These are phyloP conservation scores for Coniosporium apollinis DNA, from an alignment of 495 filamentous ascomycete species.

Conservation along the genomic window DNA sequence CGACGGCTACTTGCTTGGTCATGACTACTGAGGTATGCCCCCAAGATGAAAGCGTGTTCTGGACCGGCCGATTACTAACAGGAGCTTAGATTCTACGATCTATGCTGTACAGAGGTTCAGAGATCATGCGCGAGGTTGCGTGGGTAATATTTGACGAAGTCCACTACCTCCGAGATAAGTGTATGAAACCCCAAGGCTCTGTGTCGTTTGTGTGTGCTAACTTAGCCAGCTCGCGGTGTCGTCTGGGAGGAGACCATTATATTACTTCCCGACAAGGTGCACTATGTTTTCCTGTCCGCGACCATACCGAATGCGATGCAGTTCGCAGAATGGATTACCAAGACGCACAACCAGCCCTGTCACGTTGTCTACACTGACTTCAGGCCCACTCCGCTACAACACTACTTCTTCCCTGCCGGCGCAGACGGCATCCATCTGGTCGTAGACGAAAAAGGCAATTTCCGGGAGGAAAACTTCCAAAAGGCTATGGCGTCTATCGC, in stretches of 20 bases:
- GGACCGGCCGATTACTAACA: too few relatives aligned
- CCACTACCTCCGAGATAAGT: slow-evolving; percentile 90
- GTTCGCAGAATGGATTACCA: slow-evolving; percentile 96
- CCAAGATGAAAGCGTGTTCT: background rate
- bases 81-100: slow-evolving; percentile 84
- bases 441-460: slow-evolving; percentile 88
- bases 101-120: slow-evolving; percentile 94
- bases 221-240: slow-evolving; percentile 55
- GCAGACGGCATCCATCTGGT: slow-evolving; percentile 87
- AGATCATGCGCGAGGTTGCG: slow-evolving; percentile 96
- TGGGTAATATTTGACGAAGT: slow-evolving; percentile 99
- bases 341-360: slow-evolving; percentile 90
- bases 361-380: slow-evolving; percentile 99
- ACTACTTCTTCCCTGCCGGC: slow-evolving; percentile 93
- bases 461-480: slow-evolving; percentile 93
- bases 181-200: slow-evolving; percentile 16
- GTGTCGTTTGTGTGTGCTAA: background rate
- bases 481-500: slow-evolving; percentile 80
- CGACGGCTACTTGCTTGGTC: slow-evolving; percentile 90
- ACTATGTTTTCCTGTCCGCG: slow-evolving; percentile 93
- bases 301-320: slow-evolving; percentile 99
- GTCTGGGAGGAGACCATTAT: slow-evolving; percentile 99
- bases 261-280: slow-evolving; percentile 88
- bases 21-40: slow-evolving; percentile 75
- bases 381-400: slow-evolving; percentile 85